Evolutionary conservation across 192 early-diverging fungal species (phyloP), one percentile per base, ranked within the genome.

Genomic region (Geranomyces variabilis): DNA sequence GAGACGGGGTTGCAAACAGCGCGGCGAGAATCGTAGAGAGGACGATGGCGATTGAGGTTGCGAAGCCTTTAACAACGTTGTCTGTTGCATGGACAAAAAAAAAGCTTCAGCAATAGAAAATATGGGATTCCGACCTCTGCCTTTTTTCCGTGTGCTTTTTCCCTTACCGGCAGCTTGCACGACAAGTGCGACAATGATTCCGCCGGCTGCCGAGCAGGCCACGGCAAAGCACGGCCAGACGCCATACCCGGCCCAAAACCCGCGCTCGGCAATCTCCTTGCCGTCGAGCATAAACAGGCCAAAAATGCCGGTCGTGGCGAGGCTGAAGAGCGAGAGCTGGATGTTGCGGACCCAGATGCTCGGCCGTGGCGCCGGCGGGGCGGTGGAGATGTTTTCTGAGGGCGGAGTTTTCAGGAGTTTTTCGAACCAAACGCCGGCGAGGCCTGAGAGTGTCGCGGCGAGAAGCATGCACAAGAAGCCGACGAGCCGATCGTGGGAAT

Each of bases 161-260:
- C n/a, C n/a, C 51, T 53, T 60, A 60, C 58, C 58, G 21, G 63
- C 63, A 21, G 33, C 33, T 29, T 64, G 33, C 1, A 64, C 43
- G 22, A 64, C 63, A 9, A 45, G 15, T 43, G 63, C 63, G 2
- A 64, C 63, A 29, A 64, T 41, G 17, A 64, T 45, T 4, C 63
- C 63, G 33, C 63, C 63, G 7, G 41, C n/a, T 5, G 63, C 63
- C 8, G 19, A 43, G 21, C 33, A 45, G 7, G 19, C 33, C 15
- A 64, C 63, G n/a, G 63, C 63, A 8, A 41, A 24, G 34, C 5
- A 5, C 31, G 41, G 17, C 17, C 34, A 19, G 6, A 41, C 17
- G 12, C 63, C 63, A 22, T 64, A 64, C 44, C 63, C 63, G 41
- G 63, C 63, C 17, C 17, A 64, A 29, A 64, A 64, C 21, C 63